These are phyloP conservation scores for Ensete glaucum DNA, from an alignment of 176 grass and related monocot genomes.

Conservation along the genomic window DNA sequence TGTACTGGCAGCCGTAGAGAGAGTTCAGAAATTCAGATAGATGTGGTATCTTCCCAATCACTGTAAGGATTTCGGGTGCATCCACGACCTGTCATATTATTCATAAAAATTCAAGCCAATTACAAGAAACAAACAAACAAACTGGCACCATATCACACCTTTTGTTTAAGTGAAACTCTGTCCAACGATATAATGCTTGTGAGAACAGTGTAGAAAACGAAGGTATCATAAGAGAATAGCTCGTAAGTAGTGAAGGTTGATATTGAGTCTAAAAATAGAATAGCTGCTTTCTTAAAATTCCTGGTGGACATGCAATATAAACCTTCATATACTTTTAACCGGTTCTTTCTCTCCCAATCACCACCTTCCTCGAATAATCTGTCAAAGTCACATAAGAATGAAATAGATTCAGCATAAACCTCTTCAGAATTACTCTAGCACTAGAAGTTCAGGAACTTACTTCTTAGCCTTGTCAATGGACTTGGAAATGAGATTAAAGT, in stretches of 20 bases:
- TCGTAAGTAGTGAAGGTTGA: conserved; percentile 96
- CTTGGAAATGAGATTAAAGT: conserved; percentile 92
- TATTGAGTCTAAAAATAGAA: conserved; percentile 96
- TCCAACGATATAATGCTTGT: conserved; percentile 87
- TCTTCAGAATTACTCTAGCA: neutral
- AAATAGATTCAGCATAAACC: neutral
- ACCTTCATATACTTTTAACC: conserved; percentile 96
- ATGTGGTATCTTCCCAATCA: conserved; percentile 85
- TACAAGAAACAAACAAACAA: conserved; percentile 2
- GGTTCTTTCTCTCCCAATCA: conserved; percentile 99
- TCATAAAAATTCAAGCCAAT: conserved; percentile 22
- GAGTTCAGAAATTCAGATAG: conserved; percentile 95
- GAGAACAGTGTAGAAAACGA: conserved; percentile 93
- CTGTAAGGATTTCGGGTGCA: conserved; percentile 90
- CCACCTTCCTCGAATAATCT: conserved; percentile 97
- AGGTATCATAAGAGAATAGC: conserved; percentile 85
- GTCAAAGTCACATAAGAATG: conserved; percentile 12
- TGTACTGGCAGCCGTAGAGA: conserved; percentile 88
- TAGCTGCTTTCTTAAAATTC: conserved; percentile 88
- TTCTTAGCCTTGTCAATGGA: conserved; percentile 96
- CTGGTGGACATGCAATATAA: conserved; percentile 87
- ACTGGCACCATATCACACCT: conserved; percentile 28
- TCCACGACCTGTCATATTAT: conserved; percentile 63
- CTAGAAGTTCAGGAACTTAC: conserved; percentile 27
- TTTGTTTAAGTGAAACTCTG: conserved; percentile 87